phyloP scores from a whole-genome alignment of 1,284 basidiomycete genomes.

The Naganishia liquefaciens region DNA sequence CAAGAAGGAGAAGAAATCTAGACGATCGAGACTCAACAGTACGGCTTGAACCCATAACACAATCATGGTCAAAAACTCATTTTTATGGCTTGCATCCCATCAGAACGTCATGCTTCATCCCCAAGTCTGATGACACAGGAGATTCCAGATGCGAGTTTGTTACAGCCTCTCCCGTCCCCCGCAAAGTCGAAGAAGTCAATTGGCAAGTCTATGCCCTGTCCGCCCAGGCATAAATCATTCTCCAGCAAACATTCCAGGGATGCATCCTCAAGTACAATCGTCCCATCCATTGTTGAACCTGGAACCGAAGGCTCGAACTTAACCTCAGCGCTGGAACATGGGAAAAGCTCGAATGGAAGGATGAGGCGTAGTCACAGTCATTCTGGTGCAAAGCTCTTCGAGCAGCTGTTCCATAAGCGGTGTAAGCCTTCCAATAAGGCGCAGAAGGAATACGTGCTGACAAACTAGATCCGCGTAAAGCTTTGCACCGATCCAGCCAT shows the following conservation, averaged over 20 bases:
- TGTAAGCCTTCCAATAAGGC: conserved; percentile 7
- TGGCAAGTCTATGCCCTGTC: conserved; percentile 11
- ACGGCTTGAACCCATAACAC: not conserved
- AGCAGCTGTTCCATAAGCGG: conserved; percentile 29
- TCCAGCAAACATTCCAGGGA: conserved; percentile 7
- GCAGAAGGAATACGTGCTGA: not conserved
- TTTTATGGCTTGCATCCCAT: not conserved
- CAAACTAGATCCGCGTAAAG: not conserved
- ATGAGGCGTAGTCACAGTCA: conserved; percentile 28
- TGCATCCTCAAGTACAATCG: conserved; percentile 12
- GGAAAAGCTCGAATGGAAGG: not conserved
- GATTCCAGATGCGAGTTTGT: not conserved
- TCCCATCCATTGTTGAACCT: conserved; percentile 13
- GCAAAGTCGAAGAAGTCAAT: conserved; percentile 25
- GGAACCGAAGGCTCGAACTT: conserved; percentile 31
- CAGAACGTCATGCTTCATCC: conserved; percentile 22
- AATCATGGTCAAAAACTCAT: conserved; percentile 24
- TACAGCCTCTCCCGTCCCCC: conserved; percentile 10
- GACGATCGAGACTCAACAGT: conserved; percentile 31
- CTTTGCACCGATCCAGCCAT: conserved; percentile 8
- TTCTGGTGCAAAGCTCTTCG: conserved; percentile 30
- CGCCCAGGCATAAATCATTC: not conserved
- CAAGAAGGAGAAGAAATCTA: conserved; percentile 36
- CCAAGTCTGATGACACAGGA: conserved; percentile 5
- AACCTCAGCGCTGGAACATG: conserved; percentile 13